Base-by-base conservation (phyloP, 345 rosid genomes). In the Lepidium aucheri region DNA sequence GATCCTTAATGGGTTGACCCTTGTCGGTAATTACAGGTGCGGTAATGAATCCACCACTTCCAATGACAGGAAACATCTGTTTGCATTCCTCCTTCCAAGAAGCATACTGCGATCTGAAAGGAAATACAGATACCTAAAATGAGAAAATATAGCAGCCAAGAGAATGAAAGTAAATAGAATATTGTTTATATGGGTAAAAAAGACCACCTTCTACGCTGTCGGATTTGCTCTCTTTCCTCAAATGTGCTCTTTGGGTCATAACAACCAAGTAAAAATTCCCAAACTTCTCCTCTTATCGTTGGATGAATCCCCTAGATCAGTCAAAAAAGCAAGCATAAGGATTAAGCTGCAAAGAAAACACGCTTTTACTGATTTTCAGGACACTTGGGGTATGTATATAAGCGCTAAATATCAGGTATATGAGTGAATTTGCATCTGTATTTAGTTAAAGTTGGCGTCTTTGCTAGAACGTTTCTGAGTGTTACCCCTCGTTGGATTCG, bases 231-330 rank as follows among this genome's bases (percentile, higher is more conserved):
- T 75, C 99, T 84, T 72, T 95, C 98, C 5, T 83, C 93, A 36
- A 83, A 95, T 51, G 98, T 83, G 66, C 99, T 95, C 75, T 66
- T 83, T 67, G 97, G 87, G 69, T 86, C 94, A 89, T 78, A 95
- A 79, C 99, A 95, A 18, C 90, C 92, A 55, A 95, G 96, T 35
- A 95, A 76, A 74, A 95, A 89, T 68, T 95, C 99, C 99, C 98
- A 95, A 13, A 95, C 99, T 86, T 95, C 99, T 70, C 95, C 99
- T 86, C 99, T 89, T 68, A 95, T 95, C 26, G 89, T 74, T 69
- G 99, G 99, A 85, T 95, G 98, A 55, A 95, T 77, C 56, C 97
- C 98, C 99, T 95, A 65, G 14, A 59, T 17, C 45, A 53, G 24
- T 36, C 56, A 65, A 64, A 60, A 66, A 63, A 9, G 44, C 58